A percentile compares a stretch with the other conserved stretches of the same genome.
Evolutionary conservation across 148 eudicot species (phyloP).

Genomic region (Rhododendron vialii): DNA sequence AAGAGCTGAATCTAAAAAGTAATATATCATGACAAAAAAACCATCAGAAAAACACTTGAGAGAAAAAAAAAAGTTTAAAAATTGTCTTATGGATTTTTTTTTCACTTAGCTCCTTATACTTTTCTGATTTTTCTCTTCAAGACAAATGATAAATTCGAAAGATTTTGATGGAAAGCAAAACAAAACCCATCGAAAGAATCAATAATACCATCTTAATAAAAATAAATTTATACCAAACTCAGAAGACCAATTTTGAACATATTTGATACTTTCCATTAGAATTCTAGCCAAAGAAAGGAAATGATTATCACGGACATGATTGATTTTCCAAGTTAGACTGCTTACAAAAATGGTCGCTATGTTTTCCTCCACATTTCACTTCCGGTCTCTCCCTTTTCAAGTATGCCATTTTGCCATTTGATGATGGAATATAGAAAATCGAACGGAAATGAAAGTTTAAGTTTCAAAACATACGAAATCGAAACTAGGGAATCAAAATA

Average conservation of each 20-base stretch:
- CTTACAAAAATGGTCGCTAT: not conserved
- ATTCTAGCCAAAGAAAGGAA: not conserved
- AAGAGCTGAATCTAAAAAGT: too few relatives aligned
- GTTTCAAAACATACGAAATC: not conserved
- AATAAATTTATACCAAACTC: not conserved
- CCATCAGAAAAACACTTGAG: too few relatives aligned
- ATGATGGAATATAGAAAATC: not conserved
- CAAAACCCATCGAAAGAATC: too few relatives aligned
- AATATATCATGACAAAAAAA: too few relatives aligned
- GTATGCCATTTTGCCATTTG: not conserved
- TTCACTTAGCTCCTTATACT: too few relatives aligned
- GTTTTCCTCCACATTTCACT: not conserved
- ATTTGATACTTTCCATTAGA: not conserved
- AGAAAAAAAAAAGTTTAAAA: too few relatives aligned
- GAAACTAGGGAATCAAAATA: not conserved
- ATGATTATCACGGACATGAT: not conserved
- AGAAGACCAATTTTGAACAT: not conserved
- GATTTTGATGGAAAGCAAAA: not conserved
- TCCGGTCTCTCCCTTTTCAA: not conserved
- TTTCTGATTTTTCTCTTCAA: not conserved
- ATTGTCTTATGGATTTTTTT: too few relatives aligned
- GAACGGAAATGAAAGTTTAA: not conserved
- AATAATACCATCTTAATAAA: too few relatives aligned
- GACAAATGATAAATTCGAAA: too few relatives aligned
- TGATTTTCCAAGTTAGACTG: too few relatives aligned